phyloP scores from a whole-genome alignment of 1,139 yeast species.

The Pichia terricola region DNA sequence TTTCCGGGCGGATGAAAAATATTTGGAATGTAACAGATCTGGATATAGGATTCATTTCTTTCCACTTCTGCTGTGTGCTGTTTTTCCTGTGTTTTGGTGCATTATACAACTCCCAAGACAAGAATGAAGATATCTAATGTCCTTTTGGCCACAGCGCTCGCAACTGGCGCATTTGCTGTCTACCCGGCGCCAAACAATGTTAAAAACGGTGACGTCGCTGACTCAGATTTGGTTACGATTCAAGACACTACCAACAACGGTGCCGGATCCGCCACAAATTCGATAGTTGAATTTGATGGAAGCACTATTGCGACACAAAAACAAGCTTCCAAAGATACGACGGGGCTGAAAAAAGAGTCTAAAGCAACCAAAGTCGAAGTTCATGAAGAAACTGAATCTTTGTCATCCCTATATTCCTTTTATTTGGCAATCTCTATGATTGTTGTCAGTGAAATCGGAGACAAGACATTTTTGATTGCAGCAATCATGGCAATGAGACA shows the following conservation, averaged over 20 bases:
- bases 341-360: not conserved
- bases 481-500: constrained; percentile 98
- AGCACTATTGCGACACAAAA: not conserved
- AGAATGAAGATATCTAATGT: not conserved
- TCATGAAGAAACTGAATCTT: constrained; percentile 3
- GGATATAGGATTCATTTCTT: no score
- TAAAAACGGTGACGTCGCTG: no score
- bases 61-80: no score
- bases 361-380: not conserved
- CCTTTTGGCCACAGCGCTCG: not conserved
- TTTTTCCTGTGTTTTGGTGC: no score
- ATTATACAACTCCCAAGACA: not conserved
- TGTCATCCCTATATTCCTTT: constrained; percentile 10
- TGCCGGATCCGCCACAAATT: not conserved
- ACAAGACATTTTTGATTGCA: constrained; percentile 91
- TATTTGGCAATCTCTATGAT: constrained; percentile 57
- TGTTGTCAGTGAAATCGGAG: constrained; percentile 89
- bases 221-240: not conserved
- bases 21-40: no score
- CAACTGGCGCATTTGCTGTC: not conserved
- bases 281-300: not conserved
- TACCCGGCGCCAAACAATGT: not conserved
- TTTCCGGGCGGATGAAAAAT: no score
- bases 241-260: not conserved
- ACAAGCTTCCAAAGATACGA: not conserved